Evolutionary conservation across 225 moss, liverwort and hornwort species (phyloP), one percentile per base, ranked within the genome.

Genomic region (Anthoceros angustus): DNA sequence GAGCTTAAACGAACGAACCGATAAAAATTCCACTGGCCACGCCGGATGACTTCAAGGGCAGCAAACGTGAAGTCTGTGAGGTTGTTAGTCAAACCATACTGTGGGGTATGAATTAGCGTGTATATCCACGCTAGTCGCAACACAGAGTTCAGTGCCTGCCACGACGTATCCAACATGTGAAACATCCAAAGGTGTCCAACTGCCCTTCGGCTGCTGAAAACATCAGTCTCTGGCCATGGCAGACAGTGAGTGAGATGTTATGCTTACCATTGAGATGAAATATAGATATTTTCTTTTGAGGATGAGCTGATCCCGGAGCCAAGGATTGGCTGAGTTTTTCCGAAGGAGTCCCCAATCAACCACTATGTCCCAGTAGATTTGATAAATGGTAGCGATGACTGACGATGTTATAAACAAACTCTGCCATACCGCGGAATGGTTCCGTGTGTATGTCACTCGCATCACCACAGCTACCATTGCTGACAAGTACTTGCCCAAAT

Each of bases 281-380:
- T 98, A 98, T 12, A 84, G 12, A 32, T 79, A 77, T 66, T 91
- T 87, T 62, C 72, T 86, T 66, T 72, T 83, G 38, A 88, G 75
- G 61, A 91, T 80, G 45, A 98, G 95, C 68, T 78, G 76, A 75
- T 98, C 91, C 20, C 91, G 79, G 48, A 98, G 82, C 95, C 95
- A 98, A 12, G 77, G 83, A 66, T 98, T 88, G 41, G 39, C 74
- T 5, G 95, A 91, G 5, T 81, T 46, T 39, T 42, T 77, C 62
- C 80, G 80, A 48, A 98, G 85, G 45, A 98, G 78, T 24, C 95
- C 95, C 95, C 95, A 98, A 63, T 98, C 95, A 6, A 87, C 62
- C 18, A 87, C 88, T 61, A 92, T 76, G 73, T 98, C 95, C 95
- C 95, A 98, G 62, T 98, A 98, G 5, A 87, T 64, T 68, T 91